phyloP scores from a whole-genome alignment of 163 green algal genomes.

The Coccomyxa subellipsoidea region DNA sequence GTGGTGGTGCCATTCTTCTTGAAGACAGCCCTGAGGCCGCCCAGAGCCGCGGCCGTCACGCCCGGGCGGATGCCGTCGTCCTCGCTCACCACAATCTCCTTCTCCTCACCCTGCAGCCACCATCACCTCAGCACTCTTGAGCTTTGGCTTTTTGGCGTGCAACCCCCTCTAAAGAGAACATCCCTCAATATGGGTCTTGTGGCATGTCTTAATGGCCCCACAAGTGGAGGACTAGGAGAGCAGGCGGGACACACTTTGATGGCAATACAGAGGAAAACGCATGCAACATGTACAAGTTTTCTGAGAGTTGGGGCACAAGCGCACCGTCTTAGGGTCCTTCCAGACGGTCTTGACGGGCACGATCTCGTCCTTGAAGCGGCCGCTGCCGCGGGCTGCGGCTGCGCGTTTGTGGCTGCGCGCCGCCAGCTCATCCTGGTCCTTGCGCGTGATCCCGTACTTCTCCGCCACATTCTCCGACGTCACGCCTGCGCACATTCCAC shows the following conservation, averaged over 20 bases:
- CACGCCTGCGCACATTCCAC: constrained; percentile 54
- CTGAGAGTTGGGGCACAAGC: too few species aligned
- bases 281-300: too few species aligned
- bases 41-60: constrained; percentile 64
- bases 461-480: constrained; percentile 97
- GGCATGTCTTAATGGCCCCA: too few species aligned
- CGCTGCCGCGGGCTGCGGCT: constrained; percentile 62
- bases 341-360: constrained; percentile 92
- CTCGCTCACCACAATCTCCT: constrained; percentile 63
- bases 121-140: not conserved
- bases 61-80: constrained; percentile 92
- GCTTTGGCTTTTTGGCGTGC: too few species aligned
- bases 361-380: constrained; percentile 94
- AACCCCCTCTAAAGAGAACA: too few species aligned
- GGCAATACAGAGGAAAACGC: too few species aligned
- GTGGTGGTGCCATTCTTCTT: constrained; percentile 95
- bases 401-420: constrained; percentile 83
- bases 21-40: constrained; percentile 82
- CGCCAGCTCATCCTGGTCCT: constrained; percentile 87
- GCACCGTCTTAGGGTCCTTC: constrained; percentile 79
- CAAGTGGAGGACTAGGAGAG: too few species aligned
- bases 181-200: too few species aligned
- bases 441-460: constrained; percentile 76
- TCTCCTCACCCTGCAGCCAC: constrained; percentile 42
- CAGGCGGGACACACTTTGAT: too few species aligned